phyloP scores from a whole-genome alignment of 305 asterid genomes.

The Rubia peregrina region DNA sequence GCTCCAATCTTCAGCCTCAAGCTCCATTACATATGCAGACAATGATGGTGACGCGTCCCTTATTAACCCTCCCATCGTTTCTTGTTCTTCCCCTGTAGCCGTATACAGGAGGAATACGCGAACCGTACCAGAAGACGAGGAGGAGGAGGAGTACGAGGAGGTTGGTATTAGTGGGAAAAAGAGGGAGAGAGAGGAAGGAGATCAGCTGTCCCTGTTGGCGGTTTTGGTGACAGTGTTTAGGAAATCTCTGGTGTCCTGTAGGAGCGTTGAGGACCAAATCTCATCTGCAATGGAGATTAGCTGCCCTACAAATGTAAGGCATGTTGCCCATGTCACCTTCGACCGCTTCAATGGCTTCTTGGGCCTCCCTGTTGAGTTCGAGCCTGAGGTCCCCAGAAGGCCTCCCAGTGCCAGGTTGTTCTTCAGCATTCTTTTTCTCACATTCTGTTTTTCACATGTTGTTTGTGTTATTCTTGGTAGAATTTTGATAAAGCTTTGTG shows the following conservation, averaged over 20 bases:
- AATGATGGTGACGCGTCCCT: conserved; percentile 45
- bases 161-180: conserved; percentile 14
- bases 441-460: background rate
- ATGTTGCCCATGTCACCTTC: conserved; percentile 92
- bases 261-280: conserved; percentile 35
- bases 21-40: conserved; percentile 29
- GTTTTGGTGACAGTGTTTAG: conserved; percentile 32
- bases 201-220: conserved; percentile 38
- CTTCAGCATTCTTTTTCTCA: background rate
- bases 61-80: conserved; percentile 18
- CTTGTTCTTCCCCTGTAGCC: conserved; percentile 28
- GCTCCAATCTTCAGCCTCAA: conserved; percentile 42
- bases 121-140: conserved; percentile 19
- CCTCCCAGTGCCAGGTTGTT: conserved; percentile 91
- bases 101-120: conserved; percentile 42
- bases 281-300: conserved; percentile 65
- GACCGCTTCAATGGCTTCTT: conserved; percentile 88
- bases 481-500: background rate
- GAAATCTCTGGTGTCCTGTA: conserved; percentile 36
- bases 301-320: conserved; percentile 77
- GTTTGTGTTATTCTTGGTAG: background rate
- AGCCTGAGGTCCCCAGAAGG: conserved; percentile 84
- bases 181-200: conserved; percentile 29
- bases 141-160: conserved; percentile 7
- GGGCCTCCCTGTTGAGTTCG: conserved; percentile 88